These are phyloP conservation scores for Pseudozyma hubeiensis DNA, from an alignment of 1,284 basidiomycete species.

Conservation along the genomic window DNA sequence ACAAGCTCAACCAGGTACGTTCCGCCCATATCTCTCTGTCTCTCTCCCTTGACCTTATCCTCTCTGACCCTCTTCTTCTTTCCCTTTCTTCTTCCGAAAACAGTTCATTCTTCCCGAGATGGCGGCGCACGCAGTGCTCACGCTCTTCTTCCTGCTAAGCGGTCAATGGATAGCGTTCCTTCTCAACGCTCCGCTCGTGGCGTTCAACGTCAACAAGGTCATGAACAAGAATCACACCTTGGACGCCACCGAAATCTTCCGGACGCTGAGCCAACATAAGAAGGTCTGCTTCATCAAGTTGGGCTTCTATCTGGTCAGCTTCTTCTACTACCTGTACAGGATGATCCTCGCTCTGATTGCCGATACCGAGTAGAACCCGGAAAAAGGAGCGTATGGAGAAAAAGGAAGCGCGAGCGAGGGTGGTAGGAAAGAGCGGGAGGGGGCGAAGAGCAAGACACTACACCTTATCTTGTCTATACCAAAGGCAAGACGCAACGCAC, in stretches of 20 bases:
- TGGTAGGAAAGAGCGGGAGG: neutral
- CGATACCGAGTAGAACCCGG: slow-evolving; percentile 40
- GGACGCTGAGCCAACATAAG: slow-evolving; percentile 92
- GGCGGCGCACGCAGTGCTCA: slow-evolving; percentile 83
- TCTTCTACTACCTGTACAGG: slow-evolving; percentile 69
- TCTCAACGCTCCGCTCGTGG: slow-evolving; percentile 88
- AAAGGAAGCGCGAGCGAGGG: neutral
- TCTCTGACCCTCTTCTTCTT: neutral
- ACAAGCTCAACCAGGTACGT: slow-evolving; percentile 95
- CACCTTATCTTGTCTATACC: too few relatives aligned
- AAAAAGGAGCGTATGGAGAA: neutral
- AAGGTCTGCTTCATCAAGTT: slow-evolving; percentile 79
- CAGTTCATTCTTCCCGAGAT: slow-evolving; percentile 99
- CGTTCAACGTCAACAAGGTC: slow-evolving; percentile 96
- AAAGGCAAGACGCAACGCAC: too few relatives aligned
- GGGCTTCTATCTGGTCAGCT: slow-evolving; percentile 66
- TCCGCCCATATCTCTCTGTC: neutral
- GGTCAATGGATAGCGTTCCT: slow-evolving; percentile 92
- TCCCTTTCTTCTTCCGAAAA: too few relatives aligned
- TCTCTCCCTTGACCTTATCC: neutral
- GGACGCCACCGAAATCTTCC: slow-evolving; percentile 98
- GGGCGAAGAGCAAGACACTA: too few relatives aligned
- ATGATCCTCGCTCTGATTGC: slow-evolving; percentile 58
- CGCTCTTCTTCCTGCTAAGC: slow-evolving; percentile 79
- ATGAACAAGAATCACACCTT: slow-evolving; percentile 96